Base-by-base conservation (phyloP, 2,329 filamentous ascomycete species). In the Lizonia empirigonia region DNA sequence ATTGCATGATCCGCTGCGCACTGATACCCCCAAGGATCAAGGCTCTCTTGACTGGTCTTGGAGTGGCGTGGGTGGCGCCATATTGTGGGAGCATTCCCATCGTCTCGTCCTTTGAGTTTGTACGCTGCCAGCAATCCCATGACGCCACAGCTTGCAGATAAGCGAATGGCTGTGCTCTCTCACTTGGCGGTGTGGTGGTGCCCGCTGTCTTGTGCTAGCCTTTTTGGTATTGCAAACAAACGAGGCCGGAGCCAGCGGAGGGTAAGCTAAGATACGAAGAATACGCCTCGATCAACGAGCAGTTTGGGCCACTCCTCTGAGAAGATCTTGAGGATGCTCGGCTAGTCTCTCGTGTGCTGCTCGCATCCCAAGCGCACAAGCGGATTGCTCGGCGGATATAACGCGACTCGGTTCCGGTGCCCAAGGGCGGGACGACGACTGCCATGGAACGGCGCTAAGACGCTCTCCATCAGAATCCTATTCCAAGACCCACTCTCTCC, bases 61-160 rank as follows among this genome's bases (percentile, higher is more conserved):
- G 57, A 63, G 63, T 68, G 66, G 63, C 63, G 64, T 65, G 62
- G 64, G 64, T 68, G 68, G 68, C 65, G 64, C 60, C 54, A 50
- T 42, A 51, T 46, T 55, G 56, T 53, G 53, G 56, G 53, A 56
- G 29, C 42, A 20, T 46, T 44, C 22, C 44, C 22, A 27, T 33
- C 38, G 42, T 47, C 42, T 47, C 49, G 38, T 33, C 49, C 49
- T 52, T 46, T 52, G 42, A 16, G 42, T 42, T 36, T 42, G 36
- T 46, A 24, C 42, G 38, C 37, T 47, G 38, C 37, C 26, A 42
- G 33, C 38, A 47, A 47, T 57, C 41, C 57, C 56, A 60, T 64
- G 59, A 68, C 66, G 69, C 68, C 67, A 65, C 65, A 67, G 59
- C 52, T 56, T 59, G 57, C 58, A 62, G 60, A 65, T 68, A 64